These are phyloP conservation scores for Skeletonema tropicum DNA, from an alignment of 108 stramenopile species.

Conservation along the genomic window DNA sequence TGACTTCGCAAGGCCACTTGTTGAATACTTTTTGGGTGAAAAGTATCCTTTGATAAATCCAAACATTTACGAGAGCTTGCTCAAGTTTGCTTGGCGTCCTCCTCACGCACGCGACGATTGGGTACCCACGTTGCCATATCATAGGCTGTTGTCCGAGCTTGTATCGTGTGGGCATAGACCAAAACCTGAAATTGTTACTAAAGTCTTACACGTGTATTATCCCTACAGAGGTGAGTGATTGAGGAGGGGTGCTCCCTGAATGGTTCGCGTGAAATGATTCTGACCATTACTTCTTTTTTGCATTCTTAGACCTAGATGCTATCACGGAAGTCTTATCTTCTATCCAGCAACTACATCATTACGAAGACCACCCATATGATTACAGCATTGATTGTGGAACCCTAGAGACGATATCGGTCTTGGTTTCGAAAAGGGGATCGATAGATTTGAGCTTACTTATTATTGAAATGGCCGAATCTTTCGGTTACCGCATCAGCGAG, in stretches of 20 bases:
- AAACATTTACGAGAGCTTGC: conserved; percentile 25
- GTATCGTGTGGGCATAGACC: conserved; percentile 37
- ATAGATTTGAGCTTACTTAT: conserved; percentile 56
- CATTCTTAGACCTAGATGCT: conserved; percentile 18
- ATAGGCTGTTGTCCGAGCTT: conserved; percentile 35
- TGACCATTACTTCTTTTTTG: neutral
- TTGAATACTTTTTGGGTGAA: conserved; percentile 33
- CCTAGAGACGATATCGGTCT: conserved; percentile 61
- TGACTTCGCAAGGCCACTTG: conserved; percentile 23
- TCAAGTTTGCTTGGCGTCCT: conserved; percentile 32
- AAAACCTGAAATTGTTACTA: conserved; percentile 19
- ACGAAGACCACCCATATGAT: conserved; percentile 1
- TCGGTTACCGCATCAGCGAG: conserved; percentile 57
- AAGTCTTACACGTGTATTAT: conserved; percentile 34
- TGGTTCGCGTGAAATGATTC: neutral
- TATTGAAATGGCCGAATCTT: conserved; percentile 70
- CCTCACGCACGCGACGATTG: conserved; percentile 20
- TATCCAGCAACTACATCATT: conserved; percentile 23
- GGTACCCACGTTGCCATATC: conserved; percentile 28
- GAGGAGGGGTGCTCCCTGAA: neutral
- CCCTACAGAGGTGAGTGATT: conserved; percentile 27
- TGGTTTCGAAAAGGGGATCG: conserved; percentile 46
- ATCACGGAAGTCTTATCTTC: conserved; percentile 19
- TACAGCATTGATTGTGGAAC: conserved; percentile 49
- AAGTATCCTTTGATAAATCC: conserved; percentile 37